Evolutionary conservation across 1,284 basidiomycete genomes (phyloP).

Genomic region (Cystobasidiaceae sp.): DNA sequence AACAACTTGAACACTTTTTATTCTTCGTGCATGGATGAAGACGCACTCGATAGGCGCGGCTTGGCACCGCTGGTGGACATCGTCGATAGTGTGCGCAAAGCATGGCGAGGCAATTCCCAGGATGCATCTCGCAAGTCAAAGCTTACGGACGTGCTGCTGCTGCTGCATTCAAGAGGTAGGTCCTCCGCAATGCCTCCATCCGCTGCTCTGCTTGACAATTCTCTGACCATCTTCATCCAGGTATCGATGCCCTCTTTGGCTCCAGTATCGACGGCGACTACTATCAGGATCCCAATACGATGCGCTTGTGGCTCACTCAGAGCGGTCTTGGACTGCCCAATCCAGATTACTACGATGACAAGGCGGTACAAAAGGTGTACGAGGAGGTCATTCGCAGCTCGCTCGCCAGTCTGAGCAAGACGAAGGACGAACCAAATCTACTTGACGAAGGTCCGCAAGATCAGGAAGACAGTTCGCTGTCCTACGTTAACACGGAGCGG

Average conservation of each 20-base stretch:
- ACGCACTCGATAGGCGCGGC: conserved; percentile 50
- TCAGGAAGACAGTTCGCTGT: no score
- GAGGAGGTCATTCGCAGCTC: conserved; percentile 55
- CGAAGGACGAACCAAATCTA: no score
- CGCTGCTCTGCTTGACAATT: no score
- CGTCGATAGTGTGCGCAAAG: conserved; percentile 46
- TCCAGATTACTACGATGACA: conserved; percentile 85
- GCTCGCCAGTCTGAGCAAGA: conserved; percentile 35
- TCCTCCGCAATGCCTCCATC: background rate
- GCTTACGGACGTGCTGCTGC: conserved; percentile 72
- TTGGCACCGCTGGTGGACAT: conserved; percentile 50
- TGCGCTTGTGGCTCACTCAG: conserved; percentile 82
- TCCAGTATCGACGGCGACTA: conserved; percentile 81
- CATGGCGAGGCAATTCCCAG: conserved; percentile 44
- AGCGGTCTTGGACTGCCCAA: conserved; percentile 78
- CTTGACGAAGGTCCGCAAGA: no score
- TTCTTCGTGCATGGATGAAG: conserved; percentile 73
- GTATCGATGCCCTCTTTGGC: conserved; percentile 69
- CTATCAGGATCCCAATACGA: conserved; percentile 78
- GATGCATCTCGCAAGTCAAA: conserved; percentile 40
- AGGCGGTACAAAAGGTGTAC: conserved; percentile 65
- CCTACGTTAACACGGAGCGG: no score
- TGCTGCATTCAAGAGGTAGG: conserved; percentile 74
- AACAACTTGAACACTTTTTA: conserved; percentile 76
- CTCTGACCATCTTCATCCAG: no score